Evolutionary conservation across 1,284 basidiomycete genomes (phyloP).

Genomic region (Apiotrichum montevideense): DNA sequence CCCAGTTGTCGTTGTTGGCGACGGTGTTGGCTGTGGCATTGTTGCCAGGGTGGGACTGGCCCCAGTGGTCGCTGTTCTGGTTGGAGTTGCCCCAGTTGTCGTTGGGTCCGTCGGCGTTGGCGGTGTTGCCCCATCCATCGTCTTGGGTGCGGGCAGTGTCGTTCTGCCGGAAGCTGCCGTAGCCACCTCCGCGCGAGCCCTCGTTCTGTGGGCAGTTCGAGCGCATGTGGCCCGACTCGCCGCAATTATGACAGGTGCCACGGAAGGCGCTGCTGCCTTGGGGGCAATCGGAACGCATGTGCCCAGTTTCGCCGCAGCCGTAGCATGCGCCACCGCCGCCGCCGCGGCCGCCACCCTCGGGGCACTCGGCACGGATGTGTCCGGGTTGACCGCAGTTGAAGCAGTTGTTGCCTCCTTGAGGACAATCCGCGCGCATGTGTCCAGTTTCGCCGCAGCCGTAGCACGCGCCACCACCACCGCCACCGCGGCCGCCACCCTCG

Average conservation of each 20-base stretch:
- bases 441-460: slow-evolving; percentile 2
- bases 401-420: background rate
- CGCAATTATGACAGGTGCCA: slow-evolving; percentile 9
- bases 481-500: background rate
- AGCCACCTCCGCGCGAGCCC: background rate
- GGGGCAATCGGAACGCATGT: slow-evolving; percentile 17
- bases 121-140: background rate
- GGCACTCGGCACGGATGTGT: too few species aligned
- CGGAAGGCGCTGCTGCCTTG: background rate
- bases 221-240: slow-evolving; percentile 7
- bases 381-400: too few species aligned
- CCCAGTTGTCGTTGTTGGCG: background rate
- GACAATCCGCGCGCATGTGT: slow-evolving; percentile 18
- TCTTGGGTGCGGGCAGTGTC: too few species aligned
- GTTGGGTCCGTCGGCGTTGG: background rate
- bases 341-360: background rate
- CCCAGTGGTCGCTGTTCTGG: background rate
- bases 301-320: slow-evolving; percentile 6
- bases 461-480: background rate
- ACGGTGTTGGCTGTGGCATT: background rate
- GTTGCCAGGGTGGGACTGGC: background rate
- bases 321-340: background rate
- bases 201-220: background rate
- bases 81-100: background rate
- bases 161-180: background rate